phyloP scores from a whole-genome alignment of 2,329 filamentous ascomycete species.

The Claviceps paspali region DNA sequence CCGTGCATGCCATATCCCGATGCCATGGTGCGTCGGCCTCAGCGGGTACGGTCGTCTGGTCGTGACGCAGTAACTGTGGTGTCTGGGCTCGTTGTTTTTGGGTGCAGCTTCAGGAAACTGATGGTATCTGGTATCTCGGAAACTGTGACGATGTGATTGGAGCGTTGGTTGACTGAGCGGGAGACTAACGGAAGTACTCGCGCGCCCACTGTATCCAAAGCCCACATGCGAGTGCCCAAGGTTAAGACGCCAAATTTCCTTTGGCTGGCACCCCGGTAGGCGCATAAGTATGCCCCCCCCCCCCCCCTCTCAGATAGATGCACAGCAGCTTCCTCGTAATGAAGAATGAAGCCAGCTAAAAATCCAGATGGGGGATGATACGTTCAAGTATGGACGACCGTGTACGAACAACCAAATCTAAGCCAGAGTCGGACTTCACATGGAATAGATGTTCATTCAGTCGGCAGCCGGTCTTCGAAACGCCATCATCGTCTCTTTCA shows the following conservation, averaged over 20 bases:
- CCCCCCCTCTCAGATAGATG: too few species aligned
- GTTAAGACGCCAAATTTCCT: neutral
- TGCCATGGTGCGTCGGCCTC: conserved; percentile 41
- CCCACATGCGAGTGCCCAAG: neutral
- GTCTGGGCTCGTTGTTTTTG: neutral
- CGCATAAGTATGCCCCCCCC: too few species aligned
- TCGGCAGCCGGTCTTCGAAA: neutral
- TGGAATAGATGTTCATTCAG: neutral
- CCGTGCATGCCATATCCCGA: conserved; percentile 72
- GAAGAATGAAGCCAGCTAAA: neutral
- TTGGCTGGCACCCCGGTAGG: neutral
- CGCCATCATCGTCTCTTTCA: neutral
- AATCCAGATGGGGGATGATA: neutral
- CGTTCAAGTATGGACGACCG: neutral
- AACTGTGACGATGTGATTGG: neutral
- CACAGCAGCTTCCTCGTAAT: too few species aligned
- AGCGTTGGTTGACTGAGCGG: neutral
- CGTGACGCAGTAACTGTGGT: neutral
- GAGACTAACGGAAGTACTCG: neutral
- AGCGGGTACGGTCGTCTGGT: neutral
- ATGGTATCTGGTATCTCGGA: neutral
- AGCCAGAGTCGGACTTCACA: neutral
- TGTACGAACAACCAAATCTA: neutral
- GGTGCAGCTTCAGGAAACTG: neutral
- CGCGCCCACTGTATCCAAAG: too few species aligned